These are phyloP conservation scores for Geotrichum candidum DNA, from an alignment of 1,139 yeast genomes.

Conservation along the genomic window DNA sequence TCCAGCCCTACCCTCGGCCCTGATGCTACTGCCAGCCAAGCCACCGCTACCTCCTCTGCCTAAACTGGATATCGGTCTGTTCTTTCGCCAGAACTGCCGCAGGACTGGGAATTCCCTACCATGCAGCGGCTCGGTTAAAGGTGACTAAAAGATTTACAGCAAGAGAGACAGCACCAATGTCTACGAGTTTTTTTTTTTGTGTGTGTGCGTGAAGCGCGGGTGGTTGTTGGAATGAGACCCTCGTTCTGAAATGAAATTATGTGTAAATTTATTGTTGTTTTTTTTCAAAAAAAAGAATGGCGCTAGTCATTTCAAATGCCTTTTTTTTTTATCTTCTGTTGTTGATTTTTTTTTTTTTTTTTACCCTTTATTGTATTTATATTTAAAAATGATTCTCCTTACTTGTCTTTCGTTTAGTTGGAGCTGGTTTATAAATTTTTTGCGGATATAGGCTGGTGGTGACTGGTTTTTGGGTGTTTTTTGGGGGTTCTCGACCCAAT, in stretches of 20 bases:
- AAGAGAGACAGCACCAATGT: too few species aligned
- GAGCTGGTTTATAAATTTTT: too few species aligned
- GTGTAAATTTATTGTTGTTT: not conserved
- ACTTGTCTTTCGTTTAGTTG: too few species aligned
- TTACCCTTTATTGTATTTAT: not conserved
- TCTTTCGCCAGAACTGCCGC: not conserved
- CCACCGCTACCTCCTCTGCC: not conserved
- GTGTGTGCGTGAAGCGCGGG: not conserved
- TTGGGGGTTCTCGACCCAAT: too few species aligned
- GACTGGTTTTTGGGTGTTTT: too few species aligned
- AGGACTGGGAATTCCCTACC: not conserved
- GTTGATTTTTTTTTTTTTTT: not conserved
- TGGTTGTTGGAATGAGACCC: not conserved
- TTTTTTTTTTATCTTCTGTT: not conserved
- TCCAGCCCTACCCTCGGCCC: constrained; percentile 36
- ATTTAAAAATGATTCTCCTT: too few species aligned
- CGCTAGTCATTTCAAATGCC: not conserved
- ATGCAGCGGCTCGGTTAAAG: not conserved
- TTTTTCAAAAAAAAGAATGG: not conserved
- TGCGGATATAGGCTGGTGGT: too few species aligned
- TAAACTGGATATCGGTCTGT: not conserved
- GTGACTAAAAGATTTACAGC: too few species aligned
- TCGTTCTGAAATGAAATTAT: not conserved
- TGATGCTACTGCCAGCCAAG: not conserved
- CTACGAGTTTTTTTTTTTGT: not conserved